Base-by-base conservation (phyloP, 2,329 filamentous ascomycete genomes). In the Sarocladiaceae sp. region DNA sequence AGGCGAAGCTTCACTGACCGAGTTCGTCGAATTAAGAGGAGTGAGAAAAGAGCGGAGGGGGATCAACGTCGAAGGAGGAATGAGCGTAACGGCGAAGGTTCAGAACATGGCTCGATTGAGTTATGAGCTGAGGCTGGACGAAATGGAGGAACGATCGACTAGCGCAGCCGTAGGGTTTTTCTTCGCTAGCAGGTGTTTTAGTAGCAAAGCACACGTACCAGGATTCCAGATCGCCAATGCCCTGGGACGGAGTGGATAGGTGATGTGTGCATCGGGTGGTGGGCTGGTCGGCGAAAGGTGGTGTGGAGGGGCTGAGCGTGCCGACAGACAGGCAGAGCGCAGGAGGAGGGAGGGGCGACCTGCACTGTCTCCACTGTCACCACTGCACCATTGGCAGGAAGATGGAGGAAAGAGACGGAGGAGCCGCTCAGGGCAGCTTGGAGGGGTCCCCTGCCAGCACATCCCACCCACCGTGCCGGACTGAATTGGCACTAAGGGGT, bases 91-190 rank as follows among this genome's bases (percentile, higher is more conserved):
- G 22, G 40, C 17, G 23, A 44, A 26, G 40, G 23, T 22, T 44
- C 23, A 44, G 40, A 23, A 44, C 40, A 44, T 44, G 40, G 40
- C 13, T 28, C 40, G 18, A 44, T 28, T 28, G 28, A 44, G 40
- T 44, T 44, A 44, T 44, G 40, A 44, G 40, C 40, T 44, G 40
- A 44, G 40, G 40, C 40, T 28, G 40, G 40, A 44, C 17, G 22
- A 44, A 44, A 44, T 44, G 40, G 40, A 44, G 23, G 40, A 28
- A 20, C n/a, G 40, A 44, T 44, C 40, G 40, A 44, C 40, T 44
- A 44, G 40, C 40, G 40, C 40, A 44, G 23, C 40, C 40, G 40
- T 28, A 44, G 40, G 40, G 40, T 44, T 44, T 44, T 44, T 44
- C 23, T 37, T 37, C n/a, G 17, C 37, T 22, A 40, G 20, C 37